These are phyloP conservation scores for Bipolaris bicolor DNA, from an alignment of 2,329 filamentous ascomycete genomes.

Conservation along the genomic window DNA sequence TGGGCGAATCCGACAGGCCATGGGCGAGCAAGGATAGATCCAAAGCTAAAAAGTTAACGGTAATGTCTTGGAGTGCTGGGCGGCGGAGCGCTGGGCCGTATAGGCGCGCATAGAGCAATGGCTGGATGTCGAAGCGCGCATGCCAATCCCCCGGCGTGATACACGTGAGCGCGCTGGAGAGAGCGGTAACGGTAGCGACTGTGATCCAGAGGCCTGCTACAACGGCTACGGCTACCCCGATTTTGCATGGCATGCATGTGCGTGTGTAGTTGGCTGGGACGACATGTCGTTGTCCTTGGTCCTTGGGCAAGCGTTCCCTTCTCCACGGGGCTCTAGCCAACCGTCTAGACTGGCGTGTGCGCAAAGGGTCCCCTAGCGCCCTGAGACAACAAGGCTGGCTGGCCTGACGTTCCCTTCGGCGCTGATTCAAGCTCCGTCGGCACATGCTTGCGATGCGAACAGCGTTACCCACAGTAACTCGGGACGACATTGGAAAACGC, in stretches of 20 bases:
- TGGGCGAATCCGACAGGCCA: constrained; percentile 2
- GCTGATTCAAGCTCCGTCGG: constrained; percentile 5
- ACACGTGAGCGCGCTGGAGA: not conserved
- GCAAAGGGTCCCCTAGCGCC: constrained; percentile 7
- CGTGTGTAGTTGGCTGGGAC: not conserved
- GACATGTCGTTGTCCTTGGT: not conserved
- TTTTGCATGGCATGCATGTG: not conserved
- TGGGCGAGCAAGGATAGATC: not conserved
- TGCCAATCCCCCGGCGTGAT: not conserved
- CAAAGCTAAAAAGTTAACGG: constrained; percentile 7
- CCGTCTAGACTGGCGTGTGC: constrained; percentile 2
- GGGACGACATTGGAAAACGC: constrained; percentile 8
- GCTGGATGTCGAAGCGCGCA: constrained; percentile 4
- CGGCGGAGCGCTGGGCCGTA: constrained; percentile 13
- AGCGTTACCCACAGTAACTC: not conserved
- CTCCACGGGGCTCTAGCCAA: constrained; percentile 12
- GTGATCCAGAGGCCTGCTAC: not conserved
- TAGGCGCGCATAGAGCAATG: constrained; percentile 4
- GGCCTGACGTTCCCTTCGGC: not conserved
- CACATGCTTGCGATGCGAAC: constrained; percentile 2
- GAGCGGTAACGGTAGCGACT: not conserved
- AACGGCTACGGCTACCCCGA: not conserved
- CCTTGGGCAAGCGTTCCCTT: constrained; percentile 2
- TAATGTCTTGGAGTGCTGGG: constrained; percentile 7
- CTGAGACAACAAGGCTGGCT: not conserved